Evolutionary conservation across 345 rosid genomes (phyloP).

Genomic region (Geranium brycei): DNA sequence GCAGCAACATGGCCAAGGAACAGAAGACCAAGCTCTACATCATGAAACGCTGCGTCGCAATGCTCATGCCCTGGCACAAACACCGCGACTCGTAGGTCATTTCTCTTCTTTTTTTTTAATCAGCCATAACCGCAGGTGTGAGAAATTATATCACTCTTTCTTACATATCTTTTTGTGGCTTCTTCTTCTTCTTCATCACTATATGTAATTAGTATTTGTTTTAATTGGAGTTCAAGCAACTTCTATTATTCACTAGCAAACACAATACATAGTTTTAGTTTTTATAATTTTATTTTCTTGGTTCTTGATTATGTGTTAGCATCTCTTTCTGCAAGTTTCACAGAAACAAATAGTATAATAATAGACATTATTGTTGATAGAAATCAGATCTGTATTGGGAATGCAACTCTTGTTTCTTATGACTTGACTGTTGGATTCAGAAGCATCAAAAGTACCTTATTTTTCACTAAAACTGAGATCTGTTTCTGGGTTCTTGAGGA

Average conservation of each 20-base stretch:
- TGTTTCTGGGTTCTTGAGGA: too few species aligned
- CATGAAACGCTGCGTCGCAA: constrained; percentile 94
- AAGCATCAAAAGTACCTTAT: background rate
- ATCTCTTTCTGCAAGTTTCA: background rate
- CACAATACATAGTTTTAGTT: too few species aligned
- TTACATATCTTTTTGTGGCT: too few species aligned
- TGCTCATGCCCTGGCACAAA: constrained; percentile 98
- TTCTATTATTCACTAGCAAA: background rate
- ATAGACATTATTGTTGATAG: background rate
- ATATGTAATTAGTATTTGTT: too few species aligned
- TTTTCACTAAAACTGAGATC: background rate
- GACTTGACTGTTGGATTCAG: too few species aligned
- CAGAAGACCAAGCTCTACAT: constrained; percentile 92
- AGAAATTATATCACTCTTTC: background rate
- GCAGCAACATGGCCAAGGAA: constrained; percentile 82
- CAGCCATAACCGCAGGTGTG: too few species aligned
- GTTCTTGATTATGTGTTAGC: background rate
- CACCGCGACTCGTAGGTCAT: constrained; percentile 41
- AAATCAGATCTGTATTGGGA: background rate
- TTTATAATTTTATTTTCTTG: too few species aligned
- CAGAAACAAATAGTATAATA: too few species aligned
- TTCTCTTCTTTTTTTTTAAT: background rate
- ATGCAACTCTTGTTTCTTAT: background rate
- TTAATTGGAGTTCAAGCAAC: too few species aligned
- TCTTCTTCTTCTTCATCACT: too few species aligned